Base-by-base conservation (phyloP, 2,329 filamentous ascomycete species). In the Scorias spongiosa region DNA sequence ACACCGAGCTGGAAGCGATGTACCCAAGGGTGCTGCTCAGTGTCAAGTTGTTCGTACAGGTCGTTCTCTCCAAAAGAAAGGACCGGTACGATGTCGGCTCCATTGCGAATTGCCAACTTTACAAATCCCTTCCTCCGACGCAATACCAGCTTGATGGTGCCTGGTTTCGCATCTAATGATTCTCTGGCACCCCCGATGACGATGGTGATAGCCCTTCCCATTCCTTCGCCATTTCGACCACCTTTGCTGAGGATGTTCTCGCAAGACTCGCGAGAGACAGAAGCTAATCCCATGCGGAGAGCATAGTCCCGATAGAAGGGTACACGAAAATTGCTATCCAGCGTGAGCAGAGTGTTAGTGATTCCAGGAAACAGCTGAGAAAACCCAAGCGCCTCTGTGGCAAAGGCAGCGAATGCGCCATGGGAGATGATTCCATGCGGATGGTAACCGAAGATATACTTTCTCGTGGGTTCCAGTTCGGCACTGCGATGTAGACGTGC, bases 351-450 rank as follows among this genome's bases (percentile, higher is more conserved):
- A 7, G 84, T 88, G 64, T 96, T 96, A 39, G 84, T 94, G 62
- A 98, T 94, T 47, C 87, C 89, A 0, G 91, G 91, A 56, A 95
- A 98, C 48, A 93, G 76, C 44, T 84, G 77, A 0, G 76, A 73
- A 62, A 95, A 96, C 0, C 86, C 86, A 0, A 95, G 72, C 0
- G 86, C 86, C 54, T 95, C 88, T 0, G 89, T 96, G 3, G 74
- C 84, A 57, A 96, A 96, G 5, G 88, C 84, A 5, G 80, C 84
- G 66, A 89, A 95, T 0, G 88, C 89, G n/a, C 89, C 91, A 55
- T 95, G 86, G 5, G 84, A 91, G 57, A 98, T 95, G 62, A 98
- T 96, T 18, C 91, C 89, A 59, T 98, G 91, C 0, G 91, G 91
- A 56, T 96, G 91, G 62, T 96, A 96, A 39, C 89, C 89, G 55